A percentile compares a stretch with the other conserved stretches of the same genome.
Evolutionary conservation across 2,329 filamentous ascomycete species (phyloP).

Genomic region (Trichophyton verrucosum): DNA sequence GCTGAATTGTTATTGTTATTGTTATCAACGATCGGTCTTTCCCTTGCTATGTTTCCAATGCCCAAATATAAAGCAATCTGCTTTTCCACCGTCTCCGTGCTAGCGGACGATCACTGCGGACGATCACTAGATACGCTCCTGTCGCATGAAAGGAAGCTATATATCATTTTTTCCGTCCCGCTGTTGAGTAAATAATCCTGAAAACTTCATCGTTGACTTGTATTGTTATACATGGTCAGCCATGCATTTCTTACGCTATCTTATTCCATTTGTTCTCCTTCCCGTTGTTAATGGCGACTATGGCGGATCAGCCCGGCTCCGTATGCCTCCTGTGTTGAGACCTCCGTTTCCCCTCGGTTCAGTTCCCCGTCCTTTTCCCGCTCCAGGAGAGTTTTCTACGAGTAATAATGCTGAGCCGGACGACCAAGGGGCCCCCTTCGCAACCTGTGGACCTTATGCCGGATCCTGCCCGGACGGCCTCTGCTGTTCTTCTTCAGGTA

Average conservation of each 20-base stretch:
- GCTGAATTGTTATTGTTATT: neutral
- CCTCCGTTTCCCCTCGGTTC: conserved; percentile 7
- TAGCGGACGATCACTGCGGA: neutral
- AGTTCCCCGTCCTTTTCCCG: conserved; percentile 6
- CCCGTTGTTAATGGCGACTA: neutral
- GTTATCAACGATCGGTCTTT: neutral
- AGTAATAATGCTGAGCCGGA: neutral
- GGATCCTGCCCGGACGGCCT: conserved; percentile 25
- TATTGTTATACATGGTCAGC: neutral
- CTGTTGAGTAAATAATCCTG: neutral
- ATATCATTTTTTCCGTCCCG: neutral
- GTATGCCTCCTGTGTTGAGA: neutral
- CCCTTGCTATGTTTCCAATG: neutral
- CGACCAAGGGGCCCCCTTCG: neutral
- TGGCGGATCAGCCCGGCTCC: neutral
- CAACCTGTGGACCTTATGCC: conserved; percentile 23
- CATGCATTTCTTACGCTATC: neutral
- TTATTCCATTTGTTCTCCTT: neutral
- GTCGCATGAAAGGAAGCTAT: neutral
- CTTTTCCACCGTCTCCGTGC: neutral
- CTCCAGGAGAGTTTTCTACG: conserved; percentile 8
- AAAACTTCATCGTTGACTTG: neutral
- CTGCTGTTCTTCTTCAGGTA: conserved; percentile 31
- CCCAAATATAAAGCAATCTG: neutral
- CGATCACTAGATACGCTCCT: neutral